Percentiles rank a stretch among this genome's conserved stretches.
Conservation (phyloP, 129 eudicot species). For the Deinandra increscens region DNA sequence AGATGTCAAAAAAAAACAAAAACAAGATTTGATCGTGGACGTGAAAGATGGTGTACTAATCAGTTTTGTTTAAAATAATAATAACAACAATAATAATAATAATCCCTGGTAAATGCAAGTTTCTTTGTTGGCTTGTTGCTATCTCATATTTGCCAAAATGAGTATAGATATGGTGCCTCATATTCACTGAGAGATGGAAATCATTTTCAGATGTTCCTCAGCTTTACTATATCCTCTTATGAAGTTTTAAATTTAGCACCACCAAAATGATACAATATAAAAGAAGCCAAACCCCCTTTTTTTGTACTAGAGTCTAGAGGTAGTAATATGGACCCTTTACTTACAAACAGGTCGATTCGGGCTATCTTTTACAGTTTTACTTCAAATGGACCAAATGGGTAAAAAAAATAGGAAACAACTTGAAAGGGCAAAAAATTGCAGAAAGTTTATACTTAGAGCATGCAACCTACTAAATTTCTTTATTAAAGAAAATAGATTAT, state of each 20-base stretch:
- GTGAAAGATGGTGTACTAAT: neutral
- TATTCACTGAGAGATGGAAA: neutral
- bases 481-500: neutral
- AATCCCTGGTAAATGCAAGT: neutral
- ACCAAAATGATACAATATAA: neutral
- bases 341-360: neutral
- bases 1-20: constrained; percentile 7
- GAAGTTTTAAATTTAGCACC: neutral
- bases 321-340: neutral
- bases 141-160: constrained; percentile 9
- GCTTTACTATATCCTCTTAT: constrained; percentile 11
- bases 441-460: neutral
- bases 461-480: neutral
- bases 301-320: neutral
- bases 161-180: neutral
- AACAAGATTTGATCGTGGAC: neutral
- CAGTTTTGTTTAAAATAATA: constrained; percentile 1
- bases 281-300: neutral
- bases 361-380: neutral
- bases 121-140: neutral
- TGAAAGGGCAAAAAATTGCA: neutral
- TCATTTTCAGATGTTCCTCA: constrained; percentile 11
- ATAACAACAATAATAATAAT: neutral
- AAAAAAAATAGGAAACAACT: neutral
- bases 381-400: neutral